Evolutionary conservation across 2,329 filamentous ascomycete species (phyloP).

Genomic region (Aureobasidium lini): DNA sequence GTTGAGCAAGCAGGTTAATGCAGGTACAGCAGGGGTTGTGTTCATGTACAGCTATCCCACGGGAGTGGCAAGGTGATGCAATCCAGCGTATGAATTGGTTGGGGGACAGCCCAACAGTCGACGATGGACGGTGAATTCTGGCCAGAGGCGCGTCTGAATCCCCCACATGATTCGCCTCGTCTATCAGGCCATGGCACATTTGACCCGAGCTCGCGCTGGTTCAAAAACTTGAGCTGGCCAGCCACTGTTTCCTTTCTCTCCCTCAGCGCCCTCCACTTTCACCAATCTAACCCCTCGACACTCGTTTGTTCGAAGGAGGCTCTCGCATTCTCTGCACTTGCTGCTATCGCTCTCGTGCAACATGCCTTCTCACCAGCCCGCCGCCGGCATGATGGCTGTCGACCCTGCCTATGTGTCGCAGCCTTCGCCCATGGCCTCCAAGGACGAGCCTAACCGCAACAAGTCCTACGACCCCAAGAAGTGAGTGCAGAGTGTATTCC

Average conservation of each 20-base stretch:
- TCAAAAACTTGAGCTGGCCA: conserved; percentile 10
- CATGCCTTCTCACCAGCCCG: conserved; percentile 48
- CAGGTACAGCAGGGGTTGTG: conserved; percentile 7
- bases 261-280: conserved; percentile 1
- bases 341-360: conserved; percentile 13
- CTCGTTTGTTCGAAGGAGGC: conserved; percentile 13
- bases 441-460: conserved; percentile 45
- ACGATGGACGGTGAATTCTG: conserved; percentile 1
- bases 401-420: conserved; percentile 40
- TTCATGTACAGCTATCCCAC: not conserved
- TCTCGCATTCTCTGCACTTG: conserved; percentile 1
- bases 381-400: conserved; percentile 40
- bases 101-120: conserved; percentile 8
- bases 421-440: conserved; percentile 40
- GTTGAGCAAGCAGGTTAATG: not conserved
- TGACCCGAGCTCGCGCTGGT: conserved; percentile 4
- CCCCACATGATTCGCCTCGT: conserved; percentile 11
- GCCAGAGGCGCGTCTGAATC: not conserved
- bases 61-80: conserved; percentile 11
- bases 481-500: conserved; percentile 22
- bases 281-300: conserved; percentile 9
- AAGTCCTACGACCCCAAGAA: conserved; percentile 57
- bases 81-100: conserved; percentile 5
- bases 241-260: conserved; percentile 2
- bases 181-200: conserved; percentile 10